Evolutionary conservation across 768 basidiomycete species (phyloP), one percentile per base, ranked within the genome.

Genomic region (Antrodiella citrinella): DNA sequence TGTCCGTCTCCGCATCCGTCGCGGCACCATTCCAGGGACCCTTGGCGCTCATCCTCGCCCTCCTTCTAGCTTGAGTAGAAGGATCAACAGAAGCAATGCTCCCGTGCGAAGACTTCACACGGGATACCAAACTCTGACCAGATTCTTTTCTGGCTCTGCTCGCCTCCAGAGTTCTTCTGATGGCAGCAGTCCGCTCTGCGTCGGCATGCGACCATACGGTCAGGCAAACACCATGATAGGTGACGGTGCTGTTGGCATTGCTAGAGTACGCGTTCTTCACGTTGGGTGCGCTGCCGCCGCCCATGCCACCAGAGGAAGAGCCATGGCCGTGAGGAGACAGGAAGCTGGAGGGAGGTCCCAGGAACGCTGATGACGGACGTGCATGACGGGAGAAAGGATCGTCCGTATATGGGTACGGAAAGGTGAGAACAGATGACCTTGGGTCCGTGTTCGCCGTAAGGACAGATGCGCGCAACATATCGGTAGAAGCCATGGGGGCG

Each of bases 131-230:
- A 45, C 82, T 84, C 63, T 90, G 87, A 0, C 84, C 82, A 25
- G 83, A 86, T 64, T 91, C 86, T 63, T 88, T 87, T 49, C 86
- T 80, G 39, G 76, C 80, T 42, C 86, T 80, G 44, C 84, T 80
- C 0, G 84, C 84, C 62, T 91, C 89, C 44, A 90, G 74, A 4
- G 87, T 88, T 45, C 84, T 77, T 19, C 91, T 81, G 58, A 94
- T 93, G 1, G 91, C 91, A 12, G 73, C 76, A 49, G 86, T 84
- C 44, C 92, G 82, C 58, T 92, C 86, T 0, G 84, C 83, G 62
- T 97, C 94, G 18, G 92, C 92, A 60, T 94, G 92, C 3, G 89
- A 91, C 92, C 92, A 98, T 1, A 96, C 91, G 1, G 91, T 92
- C 52, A 98, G 74, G 57, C 91, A 91, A 30, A 95, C 91, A 44